Evolutionary conservation across 2,329 filamentous ascomycete species (phyloP), one percentile per base, ranked within the genome.

Genomic region (Aspergillus eucalypticola): DNA sequence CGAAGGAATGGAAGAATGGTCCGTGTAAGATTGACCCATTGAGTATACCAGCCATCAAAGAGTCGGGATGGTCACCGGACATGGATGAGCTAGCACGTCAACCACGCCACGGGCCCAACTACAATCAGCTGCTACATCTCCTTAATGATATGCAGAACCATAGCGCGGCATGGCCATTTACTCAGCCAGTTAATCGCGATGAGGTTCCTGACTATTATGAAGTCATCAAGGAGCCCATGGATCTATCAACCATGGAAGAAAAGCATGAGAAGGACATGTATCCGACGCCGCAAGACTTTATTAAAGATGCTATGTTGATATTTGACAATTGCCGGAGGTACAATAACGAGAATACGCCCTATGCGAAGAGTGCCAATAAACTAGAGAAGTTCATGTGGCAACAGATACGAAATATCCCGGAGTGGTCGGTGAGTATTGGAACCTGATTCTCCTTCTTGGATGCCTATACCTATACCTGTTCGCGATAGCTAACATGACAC

Each of bases 121-220:
- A 96, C 81, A 96, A 95, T 75, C 90, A 96, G 67, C 88, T 99
- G 2, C 85, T 96, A 11, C 92, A 95, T 75, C 85, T 99, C 6
- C 88, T 99, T 65, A 96, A 96, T 76, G 91, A 96, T 72, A 86
- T 98, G 76, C 93, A 98, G 75, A 98, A 97, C 74, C 92, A 96
- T 78, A 88, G 88, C 67, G 89, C 90, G 7, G 90, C 92, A 0
- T 99, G 95, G 95, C 95, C 95, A 0, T 99, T 99, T 81, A 84
- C 95, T 32, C 86, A 92, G 25, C 94, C 95, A 0, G 95, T 99
- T 66, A 97, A 96, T 74, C 88, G 90, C 66, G 95, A 99, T 70
- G 95, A 98, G 67, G 95, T 99, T 0, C 88, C 92, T n/a, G 95
- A 99, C 75, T 99, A 99, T 79, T 98, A 98, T 81, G 92, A 96